A percentile compares a stretch with the other conserved stretches of the same genome.
Conservation (phyloP, 495 filamentous ascomycete genomes). For the Talaromyces trachyspermus region DNA sequence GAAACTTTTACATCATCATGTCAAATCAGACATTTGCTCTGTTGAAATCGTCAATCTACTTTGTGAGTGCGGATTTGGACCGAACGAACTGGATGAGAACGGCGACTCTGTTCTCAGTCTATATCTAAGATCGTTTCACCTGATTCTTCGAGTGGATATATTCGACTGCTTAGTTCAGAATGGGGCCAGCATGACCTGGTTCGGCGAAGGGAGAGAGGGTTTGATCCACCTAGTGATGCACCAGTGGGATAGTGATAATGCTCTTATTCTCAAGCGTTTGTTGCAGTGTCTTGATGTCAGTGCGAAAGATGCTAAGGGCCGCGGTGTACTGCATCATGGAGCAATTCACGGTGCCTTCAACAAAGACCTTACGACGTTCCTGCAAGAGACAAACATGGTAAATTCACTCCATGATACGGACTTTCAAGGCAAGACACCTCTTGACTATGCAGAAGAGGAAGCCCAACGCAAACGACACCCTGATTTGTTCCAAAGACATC, state of each 20-base stretch:
- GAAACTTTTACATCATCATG: background rate
- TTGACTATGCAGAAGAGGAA: conserved; percentile 13
- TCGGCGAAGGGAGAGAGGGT: background rate
- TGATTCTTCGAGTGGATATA: background rate
- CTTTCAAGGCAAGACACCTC: conserved; percentile 10
- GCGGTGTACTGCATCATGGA: conserved; percentile 10
- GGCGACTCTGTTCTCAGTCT: conserved; percentile 5
- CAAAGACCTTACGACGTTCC: conserved; percentile 8
- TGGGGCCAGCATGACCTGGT: background rate
- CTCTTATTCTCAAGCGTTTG: conserved; percentile 6
- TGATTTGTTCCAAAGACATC: background rate
- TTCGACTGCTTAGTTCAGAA: background rate
- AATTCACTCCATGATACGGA: conserved; percentile 6
- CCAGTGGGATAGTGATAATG: conserved; percentile 7
- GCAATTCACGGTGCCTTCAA: conserved; percentile 11
- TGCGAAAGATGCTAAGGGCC: conserved; percentile 9
- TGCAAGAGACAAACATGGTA: conserved; percentile 2
- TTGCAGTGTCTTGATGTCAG: conserved; percentile 8
- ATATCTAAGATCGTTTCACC: conserved; percentile 1
- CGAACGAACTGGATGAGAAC: background rate
- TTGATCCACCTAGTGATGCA: conserved; percentile 6
- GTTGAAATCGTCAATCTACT: background rate
- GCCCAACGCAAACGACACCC: conserved; percentile 5
- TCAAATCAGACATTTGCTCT: background rate
- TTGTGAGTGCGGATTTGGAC: background rate